A percentile compares a stretch with the other conserved stretches of the same genome.
These are phyloP conservation scores for Aspergillus pseudotamarii DNA, from an alignment of 2,329 filamentous ascomycete genomes.

Conservation along the genomic window DNA sequence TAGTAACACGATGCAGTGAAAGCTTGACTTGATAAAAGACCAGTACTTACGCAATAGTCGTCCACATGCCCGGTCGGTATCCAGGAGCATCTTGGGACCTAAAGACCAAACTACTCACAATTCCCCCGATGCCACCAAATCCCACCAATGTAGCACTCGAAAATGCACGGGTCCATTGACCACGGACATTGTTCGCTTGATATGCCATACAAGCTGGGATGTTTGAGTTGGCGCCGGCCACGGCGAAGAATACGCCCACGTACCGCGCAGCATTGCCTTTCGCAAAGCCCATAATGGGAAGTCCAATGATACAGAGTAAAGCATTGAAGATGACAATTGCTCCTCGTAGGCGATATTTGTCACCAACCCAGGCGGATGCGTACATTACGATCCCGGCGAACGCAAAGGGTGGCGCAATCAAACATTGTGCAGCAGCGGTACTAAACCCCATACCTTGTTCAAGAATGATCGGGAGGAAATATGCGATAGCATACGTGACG, in stretches of 20 bases:
- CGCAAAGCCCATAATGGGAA: constrained; percentile 73
- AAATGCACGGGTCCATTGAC: constrained; percentile 85
- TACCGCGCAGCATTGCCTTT: constrained; percentile 62
- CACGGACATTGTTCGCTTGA: constrained; percentile 84
- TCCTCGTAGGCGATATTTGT: constrained; percentile 67
- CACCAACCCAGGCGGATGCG: constrained; percentile 63
- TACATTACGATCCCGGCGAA: constrained; percentile 68
- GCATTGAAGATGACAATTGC: constrained; percentile 69
- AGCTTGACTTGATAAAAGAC: neutral
- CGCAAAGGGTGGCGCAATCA: constrained; percentile 70
- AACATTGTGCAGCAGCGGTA: constrained; percentile 66
- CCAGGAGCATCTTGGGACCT: constrained; percentile 44
- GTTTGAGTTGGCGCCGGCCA: constrained; percentile 76
- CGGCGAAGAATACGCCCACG: constrained; percentile 74
- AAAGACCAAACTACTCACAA: constrained; percentile 74
- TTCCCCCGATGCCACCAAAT: constrained; percentile 76
- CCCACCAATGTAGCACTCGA: constrained; percentile 75
- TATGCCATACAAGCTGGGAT: constrained; percentile 68
- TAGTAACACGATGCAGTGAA: constrained; percentile 4
- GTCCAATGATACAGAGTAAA: constrained; percentile 67
- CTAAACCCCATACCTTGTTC: constrained; percentile 62
- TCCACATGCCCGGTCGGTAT: constrained; percentile 37
- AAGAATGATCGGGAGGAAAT: constrained; percentile 78
- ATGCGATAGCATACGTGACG: constrained; percentile 73
- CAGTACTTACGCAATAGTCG: constrained; percentile 33